Evolutionary conservation across 1,284 basidiomycete genomes (phyloP).

Genomic region (Cutaneotrichosporon mucoides): DNA sequence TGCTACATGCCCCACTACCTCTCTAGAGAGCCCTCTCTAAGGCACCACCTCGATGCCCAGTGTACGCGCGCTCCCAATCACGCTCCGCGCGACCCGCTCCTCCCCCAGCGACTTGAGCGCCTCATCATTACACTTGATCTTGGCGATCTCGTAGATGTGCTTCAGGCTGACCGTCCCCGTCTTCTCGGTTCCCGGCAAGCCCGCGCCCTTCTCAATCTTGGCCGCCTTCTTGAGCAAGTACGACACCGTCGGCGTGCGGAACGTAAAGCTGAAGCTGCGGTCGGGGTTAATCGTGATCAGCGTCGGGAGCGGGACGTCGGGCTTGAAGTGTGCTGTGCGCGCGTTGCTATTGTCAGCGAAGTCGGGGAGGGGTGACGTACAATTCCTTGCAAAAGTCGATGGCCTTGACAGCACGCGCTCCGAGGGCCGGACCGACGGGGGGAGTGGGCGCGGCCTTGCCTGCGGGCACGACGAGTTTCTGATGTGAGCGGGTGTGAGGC

Average conservation of each 20-base stretch:
- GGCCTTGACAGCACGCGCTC: constrained; percentile 96
- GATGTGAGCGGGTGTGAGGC: not conserved
- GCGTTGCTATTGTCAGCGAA: constrained; percentile 60
- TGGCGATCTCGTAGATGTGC: constrained; percentile 98
- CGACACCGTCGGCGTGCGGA: constrained; percentile 85
- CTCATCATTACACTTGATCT: constrained; percentile 88
- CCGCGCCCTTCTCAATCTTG: constrained; percentile 84
- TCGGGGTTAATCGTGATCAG: constrained; percentile 90
- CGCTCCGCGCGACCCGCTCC: constrained; percentile 79
- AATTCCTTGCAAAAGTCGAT: constrained; percentile 99
- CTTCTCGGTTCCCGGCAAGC: constrained; percentile 37
- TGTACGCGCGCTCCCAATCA: constrained; percentile 78
- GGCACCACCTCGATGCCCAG: constrained; percentile 83
- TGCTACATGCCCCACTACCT: constrained; percentile 1
- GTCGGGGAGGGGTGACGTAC: constrained; percentile 26
- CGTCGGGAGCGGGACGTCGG: constrained; percentile 83
- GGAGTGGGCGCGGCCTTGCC: constrained; percentile 95
- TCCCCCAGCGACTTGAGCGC: constrained; percentile 77
- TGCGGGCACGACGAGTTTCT: constrained; percentile 86
- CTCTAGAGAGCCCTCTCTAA: constrained; percentile 40
- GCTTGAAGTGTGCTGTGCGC: constrained; percentile 78
- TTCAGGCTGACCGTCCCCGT: constrained; percentile 85
- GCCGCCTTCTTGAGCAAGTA: constrained; percentile 91
- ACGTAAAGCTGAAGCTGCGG: constrained; percentile 88
- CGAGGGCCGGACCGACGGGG: constrained; percentile 93